Base-by-base conservation (phyloP, 2,329 filamentous ascomycete genomes). In the Paecilomyces sp. region DNA sequence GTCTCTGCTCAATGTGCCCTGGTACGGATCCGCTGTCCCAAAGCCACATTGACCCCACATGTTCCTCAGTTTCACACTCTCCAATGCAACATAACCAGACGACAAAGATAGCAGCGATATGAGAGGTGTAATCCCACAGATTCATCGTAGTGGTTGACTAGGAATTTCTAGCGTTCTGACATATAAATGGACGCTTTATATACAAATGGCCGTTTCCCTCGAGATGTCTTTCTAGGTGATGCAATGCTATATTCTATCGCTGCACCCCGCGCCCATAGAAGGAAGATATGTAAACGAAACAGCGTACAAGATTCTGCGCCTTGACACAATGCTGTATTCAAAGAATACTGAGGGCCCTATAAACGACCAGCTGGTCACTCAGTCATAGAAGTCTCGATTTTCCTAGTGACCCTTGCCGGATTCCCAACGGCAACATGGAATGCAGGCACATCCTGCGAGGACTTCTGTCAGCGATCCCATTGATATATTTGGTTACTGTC, bases 361-460 rank as follows among this genome's bases (percentile, higher is more conserved):
- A 15, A 4, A 11, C 30, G n/a, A 55, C 31, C 8, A 50, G 33
- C 55, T 33, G 34, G 25, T 60, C 55, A 64, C 18, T 67, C 61
- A 5, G 60, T 63, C 71, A 74, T 72, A 6, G 69, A 63, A 0
- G 74, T 76, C 56, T 77, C 70, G 62, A 78, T 75, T 57, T 70
- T 73, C 34, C 74, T 68, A 57, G 77, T 68, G 18, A 77, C 67
- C 52, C 63, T 69, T 8, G 74, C 75, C 31, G 76, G 76, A 57
- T 78, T 78, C 5, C 76, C 76, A 18, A 70, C 72, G 54, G 67
- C 76, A 24, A 78, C 67, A 64, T 77, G 74, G 60, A 75, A 78
- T 22, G 75, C 64, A 22, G 76, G 76, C 25, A 77, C 69, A 68
- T 77, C 73, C 76, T 77, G 58, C 54, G 54, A 31, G 56, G 51